These are phyloP conservation scores for Solanum ossicruentum DNA, from an alignment of 257 asterid genomes.

Conservation along the genomic window DNA sequence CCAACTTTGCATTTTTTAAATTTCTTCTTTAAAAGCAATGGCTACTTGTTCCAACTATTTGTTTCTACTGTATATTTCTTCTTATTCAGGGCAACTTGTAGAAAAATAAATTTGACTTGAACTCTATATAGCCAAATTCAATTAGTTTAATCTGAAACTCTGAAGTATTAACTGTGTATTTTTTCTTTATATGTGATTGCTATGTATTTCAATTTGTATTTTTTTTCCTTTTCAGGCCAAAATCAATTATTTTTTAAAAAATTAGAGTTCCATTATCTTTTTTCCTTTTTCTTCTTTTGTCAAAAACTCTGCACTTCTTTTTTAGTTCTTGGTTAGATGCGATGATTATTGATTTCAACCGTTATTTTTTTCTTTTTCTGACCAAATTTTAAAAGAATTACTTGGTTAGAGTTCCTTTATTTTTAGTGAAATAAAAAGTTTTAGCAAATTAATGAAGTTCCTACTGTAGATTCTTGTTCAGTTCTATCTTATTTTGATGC, in stretches of 20 bases:
- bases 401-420: neutral
- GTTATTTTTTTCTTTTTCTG: neutral
- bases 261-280: neutral
- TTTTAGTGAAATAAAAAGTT: neutral
- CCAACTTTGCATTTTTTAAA: neutral
- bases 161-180: neutral
- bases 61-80: neutral
- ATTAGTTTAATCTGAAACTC: neutral
- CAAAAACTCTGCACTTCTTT: neutral
- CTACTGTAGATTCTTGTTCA: neutral
- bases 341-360: neutral
- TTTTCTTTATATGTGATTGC: neutral
- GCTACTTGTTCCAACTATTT: neutral
- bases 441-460: neutral
- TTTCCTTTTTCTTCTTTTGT: too few species aligned
- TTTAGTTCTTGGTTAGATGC: neutral
- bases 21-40: neutral
- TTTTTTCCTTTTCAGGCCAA: neutral
- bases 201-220: neutral
- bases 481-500: neutral
- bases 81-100: neutral
- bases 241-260: neutral
- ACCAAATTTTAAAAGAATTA: neutral
- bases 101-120: neutral
- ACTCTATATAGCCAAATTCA: neutral